Base-by-base conservation (phyloP, 495 filamentous ascomycete genomes). In the Talaromyces adpressus region DNA sequence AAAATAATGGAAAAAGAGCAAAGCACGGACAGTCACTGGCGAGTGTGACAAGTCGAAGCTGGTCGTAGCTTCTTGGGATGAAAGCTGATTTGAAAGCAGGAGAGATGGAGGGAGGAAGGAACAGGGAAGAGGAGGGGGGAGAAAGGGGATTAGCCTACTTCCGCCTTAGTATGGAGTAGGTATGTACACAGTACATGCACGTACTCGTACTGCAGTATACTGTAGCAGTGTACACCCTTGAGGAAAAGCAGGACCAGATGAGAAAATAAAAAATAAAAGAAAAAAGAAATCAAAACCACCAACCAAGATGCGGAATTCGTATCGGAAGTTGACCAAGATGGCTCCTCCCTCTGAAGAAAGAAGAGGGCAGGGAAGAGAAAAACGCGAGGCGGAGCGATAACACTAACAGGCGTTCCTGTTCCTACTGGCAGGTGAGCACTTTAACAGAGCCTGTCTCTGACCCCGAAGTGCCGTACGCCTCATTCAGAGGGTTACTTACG, bases 91-190 rank as follows among this genome's bases (percentile, higher is more conserved):
- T 62, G 58, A 65, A 41, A 58, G 63, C 62, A 20, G 41, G 65
- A 62, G 57, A 23, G 67, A 67, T 62, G 63, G 66, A 66, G 63
- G 64, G 60, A 62, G 18, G 53, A 23, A 60, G 58, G 64, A 66
- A 62, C 51, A 65, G 61, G 66, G 57, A 41, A 58, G 47, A 29
- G 39, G 59, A 49, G 41, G 58, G 41, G 41, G 53, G 36, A 36
- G 61, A 57, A 63, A 36, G 29, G 34, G 56, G 59, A 49, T 18
- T 49, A 20, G 45, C 45, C 6, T 49, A 20, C 45, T 18, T 49
- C n/a, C n/a, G 16, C 8, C 41, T 49, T 41, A 41, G 36, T 16
- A 41, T 4, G 36, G 36, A 41, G 45, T 9, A 27, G 27, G 36
- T 6, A 41, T 41, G 36, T 41, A 41, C 36, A 41, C n/a, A 14